Conservation (phyloP, 2,329 filamentous ascomycete genomes). For the Fusarium xyrophilum region DNA sequence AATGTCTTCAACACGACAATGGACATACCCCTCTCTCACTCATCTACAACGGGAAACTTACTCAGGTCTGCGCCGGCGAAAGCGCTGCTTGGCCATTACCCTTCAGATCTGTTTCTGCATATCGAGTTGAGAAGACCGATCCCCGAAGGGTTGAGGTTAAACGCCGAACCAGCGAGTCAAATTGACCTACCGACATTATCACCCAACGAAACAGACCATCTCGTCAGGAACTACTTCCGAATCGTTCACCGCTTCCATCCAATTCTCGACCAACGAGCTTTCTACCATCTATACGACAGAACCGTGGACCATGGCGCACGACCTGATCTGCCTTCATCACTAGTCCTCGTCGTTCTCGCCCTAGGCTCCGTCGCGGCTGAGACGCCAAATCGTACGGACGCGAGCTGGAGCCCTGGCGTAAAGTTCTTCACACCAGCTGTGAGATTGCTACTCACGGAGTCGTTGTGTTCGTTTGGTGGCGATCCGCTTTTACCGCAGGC, state of each 20-base stretch:
- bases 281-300: conserved; percentile 11
- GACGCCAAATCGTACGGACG: conserved; percentile 13
- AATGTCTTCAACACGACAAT: conserved; percentile 35
- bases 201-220: conserved; percentile 14
- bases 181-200: conserved; percentile 10
- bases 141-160: conserved; percentile 10
- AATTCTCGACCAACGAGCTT: conserved; percentile 19
- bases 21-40: conserved; percentile 33
- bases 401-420: conserved; percentile 20
- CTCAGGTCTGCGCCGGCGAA: conserved; percentile 26
- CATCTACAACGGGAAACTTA: conserved; percentile 25
- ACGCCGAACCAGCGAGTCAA: conserved; percentile 16
- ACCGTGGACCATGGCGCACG: background rate
- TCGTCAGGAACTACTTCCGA: conserved; percentile 22
- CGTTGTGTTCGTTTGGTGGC: conserved; percentile 25
- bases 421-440: conserved; percentile 26
- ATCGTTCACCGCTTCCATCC: conserved; percentile 31
- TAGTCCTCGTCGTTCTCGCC: conserved; percentile 19
- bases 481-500: conserved; percentile 30
- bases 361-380: conserved; percentile 22
- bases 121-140: conserved; percentile 26
- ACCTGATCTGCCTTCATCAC: conserved; percentile 15
- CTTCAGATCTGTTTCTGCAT: conserved; percentile 27
- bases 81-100: conserved; percentile 19
- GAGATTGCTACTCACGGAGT: conserved; percentile 16